Conservation (phyloP, 495 filamentous ascomycete genomes). For the Penicillium antarcticum region DNA sequence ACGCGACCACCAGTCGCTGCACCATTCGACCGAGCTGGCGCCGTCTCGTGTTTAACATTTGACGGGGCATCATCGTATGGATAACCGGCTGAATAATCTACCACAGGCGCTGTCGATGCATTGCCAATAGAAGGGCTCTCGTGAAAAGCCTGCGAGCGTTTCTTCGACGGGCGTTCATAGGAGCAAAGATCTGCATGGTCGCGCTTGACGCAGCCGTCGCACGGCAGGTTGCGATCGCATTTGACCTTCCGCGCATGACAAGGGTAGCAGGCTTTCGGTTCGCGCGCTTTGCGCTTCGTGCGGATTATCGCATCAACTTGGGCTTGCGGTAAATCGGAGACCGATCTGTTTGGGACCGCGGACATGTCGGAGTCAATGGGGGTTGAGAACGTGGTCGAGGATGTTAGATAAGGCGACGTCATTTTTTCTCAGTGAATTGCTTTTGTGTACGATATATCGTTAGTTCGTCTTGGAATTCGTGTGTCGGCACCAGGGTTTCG, state of each 20-base stretch:
- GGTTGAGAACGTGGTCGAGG: constrained; percentile 8
- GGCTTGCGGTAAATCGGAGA: constrained; percentile 44
- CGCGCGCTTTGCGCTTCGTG: constrained; percentile 46
- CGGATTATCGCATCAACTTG: constrained; percentile 51
- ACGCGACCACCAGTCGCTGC: constrained; percentile 25
- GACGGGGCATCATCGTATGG: constrained; percentile 19
- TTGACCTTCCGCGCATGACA: constrained; percentile 73
- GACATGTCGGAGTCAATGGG: constrained; percentile 28
- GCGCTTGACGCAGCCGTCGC: constrained; percentile 70
- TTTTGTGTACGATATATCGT: neutral
- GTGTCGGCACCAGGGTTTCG: constrained; percentile 7
- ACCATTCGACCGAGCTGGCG: constrained; percentile 17
- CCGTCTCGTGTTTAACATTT: constrained; percentile 28
- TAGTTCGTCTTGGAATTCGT: neutral
- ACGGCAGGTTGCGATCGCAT: constrained; percentile 70
- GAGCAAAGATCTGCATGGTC: constrained; percentile 70
- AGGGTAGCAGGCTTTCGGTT: constrained; percentile 64
- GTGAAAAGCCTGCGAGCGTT: constrained; percentile 34
- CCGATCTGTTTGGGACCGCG: constrained; percentile 20
- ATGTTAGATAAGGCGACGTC: constrained; percentile 33
- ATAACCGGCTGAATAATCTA: constrained; percentile 19
- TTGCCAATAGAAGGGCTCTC: constrained; percentile 24
- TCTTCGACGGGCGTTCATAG: constrained; percentile 66
- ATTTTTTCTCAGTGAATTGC: constrained; percentile 13
- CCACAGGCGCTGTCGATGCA: constrained; percentile 9